These are phyloP conservation scores for Dipodascus albidus DNA, from an alignment of 805 yeast genomes.

Conservation along the genomic window DNA sequence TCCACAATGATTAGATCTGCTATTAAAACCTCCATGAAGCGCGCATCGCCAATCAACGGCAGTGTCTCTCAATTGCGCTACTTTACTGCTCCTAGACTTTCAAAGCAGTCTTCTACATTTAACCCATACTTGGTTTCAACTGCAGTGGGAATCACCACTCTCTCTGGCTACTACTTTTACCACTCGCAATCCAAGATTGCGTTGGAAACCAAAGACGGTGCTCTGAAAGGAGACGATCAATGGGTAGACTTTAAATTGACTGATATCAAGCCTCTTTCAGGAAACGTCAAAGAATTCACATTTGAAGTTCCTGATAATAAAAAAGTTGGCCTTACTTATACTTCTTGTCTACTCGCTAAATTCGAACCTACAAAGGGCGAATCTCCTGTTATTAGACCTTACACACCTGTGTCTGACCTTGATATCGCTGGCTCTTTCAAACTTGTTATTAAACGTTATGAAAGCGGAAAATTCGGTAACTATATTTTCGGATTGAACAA, in stretches of 20 bases:
- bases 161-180: conserved; percentile 27
- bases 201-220: conserved; percentile 12
- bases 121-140: conserved; percentile 23
- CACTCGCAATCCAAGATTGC: conserved; percentile 21
- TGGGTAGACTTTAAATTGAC: conserved; percentile 21
- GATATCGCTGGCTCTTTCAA: conserved; percentile 65
- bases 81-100: not conserved
- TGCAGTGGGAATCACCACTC: conserved; percentile 36
- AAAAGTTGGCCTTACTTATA: conserved; percentile 63
- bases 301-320: conserved; percentile 57
- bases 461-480: conserved; percentile 70
- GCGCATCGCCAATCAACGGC: not conserved
- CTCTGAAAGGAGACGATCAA: conserved; percentile 18
- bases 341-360: conserved; percentile 74
- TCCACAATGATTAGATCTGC: not conserved
- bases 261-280: not conserved
- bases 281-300: conserved; percentile 44
- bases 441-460: conserved; percentile 75
- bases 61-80: not conserved
- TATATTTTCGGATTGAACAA: conserved; percentile 61
- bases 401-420: conserved; percentile 71
- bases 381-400: conserved; percentile 64
- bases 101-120: not conserved
- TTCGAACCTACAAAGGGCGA: conserved; percentile 66
- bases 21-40: not conserved